Base-by-base conservation (phyloP, 306 rosid species). In the Lagenaria siceraria region DNA sequence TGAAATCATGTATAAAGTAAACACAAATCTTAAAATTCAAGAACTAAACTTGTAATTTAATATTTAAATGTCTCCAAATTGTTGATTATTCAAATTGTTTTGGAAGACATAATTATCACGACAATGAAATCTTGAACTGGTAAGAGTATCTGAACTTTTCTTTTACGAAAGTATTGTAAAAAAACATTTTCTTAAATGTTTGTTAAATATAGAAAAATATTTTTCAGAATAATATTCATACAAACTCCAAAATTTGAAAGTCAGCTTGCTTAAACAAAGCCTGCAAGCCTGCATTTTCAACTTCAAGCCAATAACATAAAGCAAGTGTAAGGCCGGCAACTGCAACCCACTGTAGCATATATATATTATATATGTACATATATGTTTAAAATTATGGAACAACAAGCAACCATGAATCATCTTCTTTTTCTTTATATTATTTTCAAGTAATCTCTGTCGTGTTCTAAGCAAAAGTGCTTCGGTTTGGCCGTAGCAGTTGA, bases 261-360 rank as follows among this genome's bases (percentile, higher is more conserved):
- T n/a, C 40, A 17, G 14, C 48, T 64, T 35, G 3, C 72, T 36
- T 8, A 31, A 29, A 3, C 69, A 35, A 68, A 60, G 10, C 66
- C 66, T 60, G 5, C 51, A 68, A 68, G n/a, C 53, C 74, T 68
- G 74, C 54, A 38, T 21, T 42, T 40, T 68, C 54, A 68, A 22
- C 33, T 42, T 69, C 12, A 22, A 66, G 21, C 53, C 46, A 33
- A 63, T 33, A 22, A 27, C 76, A 25, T 46, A 71, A 48, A 71
- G 76, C 58, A 71, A 12, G 38, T 48, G 35, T 46, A 48, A 70
- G 22, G 59, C 58, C 76, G 76, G 76, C 76, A 69, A 21, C 43
- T 40, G 33, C 54, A 7, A 40, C 54, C 54, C 31, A 68, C n/a
- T 19, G 0, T 42, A 38, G 25, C 6, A 42, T 40, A 9, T 40